These are phyloP conservation scores for Colletotrichum simmondsii DNA, from an alignment of 2,329 filamentous ascomycete genomes.

Conservation along the genomic window DNA sequence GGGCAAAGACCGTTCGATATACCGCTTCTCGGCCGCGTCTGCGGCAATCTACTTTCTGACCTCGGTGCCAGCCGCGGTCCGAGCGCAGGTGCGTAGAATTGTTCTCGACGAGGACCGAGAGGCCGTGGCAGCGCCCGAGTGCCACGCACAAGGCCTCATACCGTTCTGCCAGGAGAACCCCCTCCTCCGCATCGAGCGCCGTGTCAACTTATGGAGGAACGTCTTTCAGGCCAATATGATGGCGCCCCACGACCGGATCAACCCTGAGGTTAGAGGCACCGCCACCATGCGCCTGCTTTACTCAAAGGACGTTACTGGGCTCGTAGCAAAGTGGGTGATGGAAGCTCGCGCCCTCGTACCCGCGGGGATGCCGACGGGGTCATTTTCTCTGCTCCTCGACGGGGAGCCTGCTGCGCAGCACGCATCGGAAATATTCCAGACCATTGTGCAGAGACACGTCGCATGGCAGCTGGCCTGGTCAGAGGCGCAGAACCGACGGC, in stretches of 20 bases:
- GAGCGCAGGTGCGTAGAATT: not conserved
- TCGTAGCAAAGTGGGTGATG: too few species aligned
- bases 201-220: constrained; percentile 1
- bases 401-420: not conserved
- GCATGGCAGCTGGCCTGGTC: constrained; percentile 4
- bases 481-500: not conserved
- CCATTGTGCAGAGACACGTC: not conserved
- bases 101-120: not conserved
- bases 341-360: too few species aligned
- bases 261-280: too few species aligned
- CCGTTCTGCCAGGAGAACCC: constrained; percentile 18
- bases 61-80: not conserved
- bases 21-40: not conserved
- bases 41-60: not conserved
- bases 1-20: not conserved
- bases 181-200: not conserved
- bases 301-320: too few species aligned
- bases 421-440: not conserved
- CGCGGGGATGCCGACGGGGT: not conserved
- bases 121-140: not conserved
- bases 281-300: too few species aligned
- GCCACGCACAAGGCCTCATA: not conserved
- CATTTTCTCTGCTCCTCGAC: not conserved
- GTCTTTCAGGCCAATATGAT: not conserved
- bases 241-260: too few species aligned